Conservation (phyloP, 2,329 filamentous ascomycete species). For the Clonostachys byssicola region DNA sequence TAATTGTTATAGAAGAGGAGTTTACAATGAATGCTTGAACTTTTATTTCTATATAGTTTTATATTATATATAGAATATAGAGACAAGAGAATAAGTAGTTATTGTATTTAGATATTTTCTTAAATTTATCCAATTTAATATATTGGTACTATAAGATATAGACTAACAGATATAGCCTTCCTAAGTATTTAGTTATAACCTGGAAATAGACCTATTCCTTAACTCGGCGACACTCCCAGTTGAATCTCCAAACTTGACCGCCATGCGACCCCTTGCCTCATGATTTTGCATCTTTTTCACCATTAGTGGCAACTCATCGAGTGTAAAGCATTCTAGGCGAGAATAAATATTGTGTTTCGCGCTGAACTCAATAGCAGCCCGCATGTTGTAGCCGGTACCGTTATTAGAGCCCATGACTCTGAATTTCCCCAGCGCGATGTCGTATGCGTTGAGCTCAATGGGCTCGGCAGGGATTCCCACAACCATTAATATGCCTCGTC, state of each 20-base stretch:
- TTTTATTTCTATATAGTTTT: too few relatives aligned
- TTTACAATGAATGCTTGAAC: too few relatives aligned
- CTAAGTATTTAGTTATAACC: too few relatives aligned
- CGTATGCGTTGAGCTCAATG: constrained; percentile 1
- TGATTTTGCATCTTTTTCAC: constrained; percentile 5
- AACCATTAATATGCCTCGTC: constrained; percentile 2
- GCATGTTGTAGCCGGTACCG: constrained; percentile 3
- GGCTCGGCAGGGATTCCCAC: constrained; percentile 3
- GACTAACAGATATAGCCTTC: too few relatives aligned
- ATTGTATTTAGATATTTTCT: too few relatives aligned
- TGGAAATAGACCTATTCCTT: too few relatives aligned
- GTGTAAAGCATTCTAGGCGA: background rate
- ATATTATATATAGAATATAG: too few relatives aligned
- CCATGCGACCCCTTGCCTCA: constrained; percentile 2
- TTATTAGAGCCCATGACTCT: constrained; percentile 3
- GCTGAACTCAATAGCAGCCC: constrained; percentile 4
- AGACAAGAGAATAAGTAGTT: too few relatives aligned
- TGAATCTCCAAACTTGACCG: constrained; percentile 1
- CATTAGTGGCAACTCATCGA: constrained; percentile 4
- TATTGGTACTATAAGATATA: too few relatives aligned
- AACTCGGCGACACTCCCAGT: background rate
- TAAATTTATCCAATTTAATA: too few relatives aligned
- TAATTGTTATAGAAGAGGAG: too few relatives aligned
- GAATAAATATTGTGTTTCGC: constrained; percentile 4
- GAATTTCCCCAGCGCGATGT: constrained; percentile 4